phyloP scores from a whole-genome alignment of 2,329 filamentous ascomycete species.

The Pestalotiopsis sp. region DNA sequence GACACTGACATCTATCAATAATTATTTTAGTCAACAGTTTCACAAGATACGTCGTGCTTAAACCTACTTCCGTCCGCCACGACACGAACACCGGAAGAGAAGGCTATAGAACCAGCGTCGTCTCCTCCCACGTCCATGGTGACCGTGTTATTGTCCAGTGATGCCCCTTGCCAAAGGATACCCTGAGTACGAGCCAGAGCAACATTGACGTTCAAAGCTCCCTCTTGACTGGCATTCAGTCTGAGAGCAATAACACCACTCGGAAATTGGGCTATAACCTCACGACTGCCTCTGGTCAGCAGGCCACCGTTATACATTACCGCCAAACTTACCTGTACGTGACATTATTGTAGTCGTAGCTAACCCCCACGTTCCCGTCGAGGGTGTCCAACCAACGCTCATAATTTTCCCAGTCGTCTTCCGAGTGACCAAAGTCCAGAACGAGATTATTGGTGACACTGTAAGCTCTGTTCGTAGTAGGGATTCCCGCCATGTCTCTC shows the following conservation, averaged over 20 bases:
- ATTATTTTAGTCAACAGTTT: not conserved
- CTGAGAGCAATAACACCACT: slow-evolving; percentile 16
- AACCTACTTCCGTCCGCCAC: not conserved
- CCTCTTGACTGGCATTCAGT: slow-evolving; percentile 17
- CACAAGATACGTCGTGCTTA: not conserved
- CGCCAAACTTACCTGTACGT: slow-evolving; percentile 25
- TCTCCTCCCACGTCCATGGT: slow-evolving; percentile 1
- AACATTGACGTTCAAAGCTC: slow-evolving; percentile 3
- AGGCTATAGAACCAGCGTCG: slow-evolving; percentile 9
- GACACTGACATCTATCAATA: not conserved
- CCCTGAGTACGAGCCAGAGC: not conserved
- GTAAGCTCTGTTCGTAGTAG: slow-evolving; percentile 39
- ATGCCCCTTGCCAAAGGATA: not conserved
- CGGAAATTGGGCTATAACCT: slow-evolving; percentile 14
- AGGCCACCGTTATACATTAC: slow-evolving; percentile 36
- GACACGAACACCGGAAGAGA: slow-evolving; percentile 10
- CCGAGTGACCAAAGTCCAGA: slow-evolving; percentile 17
- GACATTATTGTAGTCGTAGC: slow-evolving; percentile 33
- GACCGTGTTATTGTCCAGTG: slow-evolving; percentile 2
- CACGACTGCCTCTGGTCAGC: slow-evolving; percentile 21
- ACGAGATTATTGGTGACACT: slow-evolving; percentile 34
- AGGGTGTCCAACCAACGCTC: slow-evolving; percentile 33
- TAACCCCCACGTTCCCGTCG: slow-evolving; percentile 31
- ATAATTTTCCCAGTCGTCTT: slow-evolving; percentile 19
- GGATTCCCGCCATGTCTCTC: slow-evolving; percentile 38